Evolutionary conservation across 306 rosid species (phyloP).

Genomic region (Gynostemma pentaphyllum): DNA sequence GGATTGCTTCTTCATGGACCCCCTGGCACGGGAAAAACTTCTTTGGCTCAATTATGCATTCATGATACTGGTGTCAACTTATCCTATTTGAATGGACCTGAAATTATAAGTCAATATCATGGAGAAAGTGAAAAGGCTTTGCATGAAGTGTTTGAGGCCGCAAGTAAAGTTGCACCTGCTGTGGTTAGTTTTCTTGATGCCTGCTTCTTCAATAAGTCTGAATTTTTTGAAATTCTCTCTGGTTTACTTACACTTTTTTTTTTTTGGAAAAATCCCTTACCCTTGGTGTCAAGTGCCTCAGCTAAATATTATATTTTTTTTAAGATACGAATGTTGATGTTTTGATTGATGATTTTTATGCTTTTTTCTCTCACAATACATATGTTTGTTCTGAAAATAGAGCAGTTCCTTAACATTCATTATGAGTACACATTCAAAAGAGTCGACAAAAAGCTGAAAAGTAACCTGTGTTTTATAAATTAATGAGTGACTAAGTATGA

Average conservation of each 20-base stretch:
- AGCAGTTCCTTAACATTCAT: background rate
- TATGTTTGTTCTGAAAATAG: background rate
- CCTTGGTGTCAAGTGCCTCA: background rate
- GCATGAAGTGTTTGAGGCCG: conserved; percentile 53
- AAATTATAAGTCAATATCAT: conserved; percentile 54
- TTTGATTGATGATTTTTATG: background rate
- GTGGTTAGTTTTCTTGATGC: conserved; percentile 56
- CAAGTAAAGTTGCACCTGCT: conserved; percentile 69
- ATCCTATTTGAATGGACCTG: conserved; percentile 73
- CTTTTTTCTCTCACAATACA: background rate
- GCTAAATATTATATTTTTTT: background rate
- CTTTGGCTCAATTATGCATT: conserved; percentile 61
- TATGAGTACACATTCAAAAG: background rate
- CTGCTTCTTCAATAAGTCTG: background rate
- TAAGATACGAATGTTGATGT: background rate
- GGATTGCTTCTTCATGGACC: conserved; percentile 96
- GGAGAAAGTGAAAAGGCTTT: conserved; percentile 87
- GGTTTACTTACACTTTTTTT: background rate
- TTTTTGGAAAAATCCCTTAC: too few relatives aligned
- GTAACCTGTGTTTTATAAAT: too few relatives aligned
- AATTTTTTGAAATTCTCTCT: background rate
- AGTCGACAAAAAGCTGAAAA: background rate
- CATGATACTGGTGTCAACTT: conserved; percentile 60
- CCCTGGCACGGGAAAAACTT: conserved; percentile 94
- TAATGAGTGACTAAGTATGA: too few relatives aligned